Base-by-base conservation (phyloP, 352 stramenopile genomes). In the Pythium chondricola region DNA sequence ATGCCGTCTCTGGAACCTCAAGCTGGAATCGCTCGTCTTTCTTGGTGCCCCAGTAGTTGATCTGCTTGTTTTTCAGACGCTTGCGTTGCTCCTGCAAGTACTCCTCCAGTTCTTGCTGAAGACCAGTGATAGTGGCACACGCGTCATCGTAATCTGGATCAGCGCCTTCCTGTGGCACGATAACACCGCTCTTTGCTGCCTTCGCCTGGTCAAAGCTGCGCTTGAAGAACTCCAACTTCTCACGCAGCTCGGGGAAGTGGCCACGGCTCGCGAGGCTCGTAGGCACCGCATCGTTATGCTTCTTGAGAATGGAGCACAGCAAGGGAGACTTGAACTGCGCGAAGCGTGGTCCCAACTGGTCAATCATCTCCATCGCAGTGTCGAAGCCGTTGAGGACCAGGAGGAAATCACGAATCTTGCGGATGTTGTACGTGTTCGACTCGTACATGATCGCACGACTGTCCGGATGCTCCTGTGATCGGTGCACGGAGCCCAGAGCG, bases 361-460 rank as follows among this genome's bases (percentile, higher is more conserved):
- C 67, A 13, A 78, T 72, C 25, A 98, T 83, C 14, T 87, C 69
- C 56, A 93, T 80, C 0, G 88, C 73, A 11, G 63, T 50, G 52
- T 81, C 78, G 37, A 98, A 93, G 17, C 89, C 95, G 37, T 91
- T 80, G 6, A 99, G 61, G 9, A 98, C 65, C 3, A 96, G 76
- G 4, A 95, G 32, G 29, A 97, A 95, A 49, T 96, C 82, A 20
- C 84, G 83, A 33, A 99, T 98, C 67, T 99, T 99, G 41, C 94
- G 88, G 52, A 95, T 95, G 45, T 97, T 98, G 78, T 99, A 98
- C 48, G 88, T 97, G 43, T 81, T 85, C 16, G 69, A 81, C 63
- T 99, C 97, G 67, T 99, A 99, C 69, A 99, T 95, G 44, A 99
- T 90, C 32, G 96, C 96, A 27, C 97, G 79, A 40, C 92, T 95